phyloP scores from a whole-genome alignment of 2,329 filamentous ascomycete species.

The Leptoxyphium fumago region DNA sequence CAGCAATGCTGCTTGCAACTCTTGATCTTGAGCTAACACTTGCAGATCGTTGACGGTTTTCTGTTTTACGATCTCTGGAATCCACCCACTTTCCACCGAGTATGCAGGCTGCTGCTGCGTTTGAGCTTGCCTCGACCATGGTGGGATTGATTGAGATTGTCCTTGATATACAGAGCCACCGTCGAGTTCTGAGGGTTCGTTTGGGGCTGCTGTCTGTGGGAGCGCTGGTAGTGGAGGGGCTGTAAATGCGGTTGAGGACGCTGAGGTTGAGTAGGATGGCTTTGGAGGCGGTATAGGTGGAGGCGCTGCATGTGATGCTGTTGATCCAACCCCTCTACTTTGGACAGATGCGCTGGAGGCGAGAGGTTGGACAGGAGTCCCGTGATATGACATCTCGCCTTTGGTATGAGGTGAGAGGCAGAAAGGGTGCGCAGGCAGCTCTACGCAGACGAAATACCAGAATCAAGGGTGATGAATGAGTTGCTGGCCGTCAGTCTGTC shows the following conservation, averaged over 20 bases:
- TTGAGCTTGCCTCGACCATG: conserved; percentile 1
- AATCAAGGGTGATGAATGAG: too few species aligned
- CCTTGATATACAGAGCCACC: conserved; percentile 8
- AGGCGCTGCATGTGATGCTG: conserved; percentile 26
- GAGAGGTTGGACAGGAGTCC: too few species aligned
- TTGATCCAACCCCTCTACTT: not conserved
- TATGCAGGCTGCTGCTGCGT: conserved; percentile 7
- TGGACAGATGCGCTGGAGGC: too few species aligned
- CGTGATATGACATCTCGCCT: too few species aligned
- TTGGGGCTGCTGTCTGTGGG: conserved; percentile 19
- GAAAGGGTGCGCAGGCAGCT: too few species aligned
- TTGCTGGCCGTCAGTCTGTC: too few species aligned
- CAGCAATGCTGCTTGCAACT: conserved; percentile 60
- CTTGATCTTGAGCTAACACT: conserved; percentile 47
- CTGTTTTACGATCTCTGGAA: conserved; percentile 61
- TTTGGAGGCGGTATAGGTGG: conserved; percentile 35
- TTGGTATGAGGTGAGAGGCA: too few species aligned
- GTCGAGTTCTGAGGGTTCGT: conserved; percentile 14
- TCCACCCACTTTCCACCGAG: conserved; percentile 48
- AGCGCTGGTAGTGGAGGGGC: conserved; percentile 32
- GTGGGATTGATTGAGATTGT: conserved; percentile 11
- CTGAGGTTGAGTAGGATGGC: conserved; percentile 24
- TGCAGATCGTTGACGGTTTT: conserved; percentile 59
- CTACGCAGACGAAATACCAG: too few species aligned
- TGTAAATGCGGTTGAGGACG: conserved; percentile 21